Conservation (phyloP, 2,329 filamentous ascomycete species). For the Pezicula neosporulosa region DNA sequence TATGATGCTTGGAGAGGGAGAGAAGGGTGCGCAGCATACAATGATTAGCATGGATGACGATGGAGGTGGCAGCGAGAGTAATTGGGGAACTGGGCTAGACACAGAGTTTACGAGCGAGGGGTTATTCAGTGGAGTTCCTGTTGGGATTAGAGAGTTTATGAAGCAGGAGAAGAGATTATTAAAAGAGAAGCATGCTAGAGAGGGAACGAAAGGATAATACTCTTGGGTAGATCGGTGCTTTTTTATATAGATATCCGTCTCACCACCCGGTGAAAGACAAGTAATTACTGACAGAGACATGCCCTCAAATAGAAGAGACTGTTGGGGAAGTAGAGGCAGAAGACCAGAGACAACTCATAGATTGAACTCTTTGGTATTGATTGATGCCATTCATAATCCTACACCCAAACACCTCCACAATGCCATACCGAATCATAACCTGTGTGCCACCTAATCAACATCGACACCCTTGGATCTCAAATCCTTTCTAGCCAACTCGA, state of each 20-base stretch:
- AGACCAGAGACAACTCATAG: no score
- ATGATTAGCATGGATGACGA: conserved; percentile 73
- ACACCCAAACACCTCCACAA: background rate
- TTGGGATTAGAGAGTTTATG: conserved; percentile 97
- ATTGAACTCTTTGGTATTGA: background rate
- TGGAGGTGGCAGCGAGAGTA: conserved; percentile 69
- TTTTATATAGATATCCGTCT: background rate
- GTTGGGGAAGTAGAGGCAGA: no score
- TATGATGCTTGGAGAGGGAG: conserved; percentile 22
- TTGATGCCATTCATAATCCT: background rate
- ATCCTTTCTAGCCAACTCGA: conserved; percentile 72
- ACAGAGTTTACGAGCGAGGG: conserved; percentile 58
- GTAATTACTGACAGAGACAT: no score
- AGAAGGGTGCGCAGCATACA: conserved; percentile 33
- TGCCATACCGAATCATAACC: background rate
- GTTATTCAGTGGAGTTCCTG: conserved; percentile 76
- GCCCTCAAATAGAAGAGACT: no score
- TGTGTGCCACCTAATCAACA: conserved; percentile 23
- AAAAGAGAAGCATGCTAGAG: conserved; percentile 66
- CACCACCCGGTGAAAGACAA: background rate
- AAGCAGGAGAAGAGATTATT: conserved; percentile 88
- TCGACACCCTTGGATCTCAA: conserved; percentile 72
- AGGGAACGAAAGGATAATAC: conserved; percentile 31
- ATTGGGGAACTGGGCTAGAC: conserved; percentile 49
- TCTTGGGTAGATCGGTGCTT: background rate